A percentile compares a stretch with the other conserved stretches of the same genome.
Conservation (phyloP, 352 stramenopile genomes). For the Nothophytophthora sp. region DNA sequence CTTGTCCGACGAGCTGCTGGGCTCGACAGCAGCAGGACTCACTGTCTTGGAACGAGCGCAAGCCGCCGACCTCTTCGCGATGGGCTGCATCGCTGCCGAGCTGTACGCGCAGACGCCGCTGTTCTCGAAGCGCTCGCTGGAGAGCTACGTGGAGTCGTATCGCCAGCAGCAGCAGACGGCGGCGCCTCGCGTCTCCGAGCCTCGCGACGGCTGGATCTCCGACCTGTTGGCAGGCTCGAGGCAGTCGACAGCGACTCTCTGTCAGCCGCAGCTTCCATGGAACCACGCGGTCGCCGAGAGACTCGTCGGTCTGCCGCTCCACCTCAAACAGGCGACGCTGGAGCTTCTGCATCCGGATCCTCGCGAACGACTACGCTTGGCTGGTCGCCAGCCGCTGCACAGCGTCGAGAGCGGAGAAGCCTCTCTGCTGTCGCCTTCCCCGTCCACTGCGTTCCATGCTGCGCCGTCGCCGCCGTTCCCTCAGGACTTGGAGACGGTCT, state of each 20-base stretch:
- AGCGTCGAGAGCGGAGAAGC: not conserved
- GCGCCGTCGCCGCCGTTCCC: conserved; percentile 46
- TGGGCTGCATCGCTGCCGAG: conserved; percentile 74
- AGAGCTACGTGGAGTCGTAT: conserved; percentile 34
- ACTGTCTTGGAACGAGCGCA: conserved; percentile 31
- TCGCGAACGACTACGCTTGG: conserved; percentile 32
- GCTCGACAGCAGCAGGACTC: conserved; percentile 8
- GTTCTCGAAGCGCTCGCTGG: conserved; percentile 55
- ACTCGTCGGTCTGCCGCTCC: conserved; percentile 35
- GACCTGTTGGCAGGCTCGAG: conserved; percentile 16
- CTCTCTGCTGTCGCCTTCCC: conserved; percentile 5
- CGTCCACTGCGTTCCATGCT: conserved; percentile 17
- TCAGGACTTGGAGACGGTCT: conserved; percentile 38
- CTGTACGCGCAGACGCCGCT: conserved; percentile 58
- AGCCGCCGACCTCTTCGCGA: conserved; percentile 55
- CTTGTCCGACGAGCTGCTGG: conserved; percentile 19
- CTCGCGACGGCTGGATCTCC: conserved; percentile 28
- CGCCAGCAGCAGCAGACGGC: conserved; percentile 7
- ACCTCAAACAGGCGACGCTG: conserved; percentile 56
- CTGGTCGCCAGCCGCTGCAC: too few relatives aligned
- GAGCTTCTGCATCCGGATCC: conserved; percentile 53
- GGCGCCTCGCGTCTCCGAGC: not conserved
- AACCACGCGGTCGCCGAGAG: conserved; percentile 24
- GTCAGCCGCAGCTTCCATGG: conserved; percentile 21
- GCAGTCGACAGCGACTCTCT: conserved; percentile 2